Conservation (phyloP, 495 filamentous ascomycete species). For the Cercophora samala region DNA sequence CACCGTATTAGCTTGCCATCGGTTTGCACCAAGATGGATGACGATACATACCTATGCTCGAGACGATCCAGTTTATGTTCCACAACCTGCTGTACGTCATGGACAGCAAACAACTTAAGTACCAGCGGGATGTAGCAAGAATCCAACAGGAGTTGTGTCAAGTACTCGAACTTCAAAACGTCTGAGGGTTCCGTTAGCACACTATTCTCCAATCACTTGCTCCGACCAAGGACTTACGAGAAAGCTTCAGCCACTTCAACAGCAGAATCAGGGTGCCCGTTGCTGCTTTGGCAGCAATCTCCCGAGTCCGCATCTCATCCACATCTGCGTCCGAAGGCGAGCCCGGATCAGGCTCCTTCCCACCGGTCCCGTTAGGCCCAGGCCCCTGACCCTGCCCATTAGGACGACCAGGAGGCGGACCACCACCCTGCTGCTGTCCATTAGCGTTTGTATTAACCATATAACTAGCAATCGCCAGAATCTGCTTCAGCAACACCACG, state of each 20-base stretch:
- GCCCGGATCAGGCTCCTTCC: conserved; percentile 36
- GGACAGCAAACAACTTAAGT: conserved; percentile 86
- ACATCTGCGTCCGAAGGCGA: conserved; percentile 62
- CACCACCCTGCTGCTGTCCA: conserved; percentile 31
- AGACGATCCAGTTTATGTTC: conserved; percentile 79
- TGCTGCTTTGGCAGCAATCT: conserved; percentile 87
- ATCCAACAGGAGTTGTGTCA: conserved; percentile 88
- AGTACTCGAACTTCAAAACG: conserved; percentile 91
- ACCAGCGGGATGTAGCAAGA: conserved; percentile 90
- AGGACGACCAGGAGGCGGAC: conserved; percentile 29
- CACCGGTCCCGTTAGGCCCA: conserved; percentile 26
- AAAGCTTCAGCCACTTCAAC: conserved; percentile 95
- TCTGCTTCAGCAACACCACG: conserved; percentile 83
- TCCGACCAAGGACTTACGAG: conserved; percentile 58
- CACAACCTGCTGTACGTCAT: conserved; percentile 86
- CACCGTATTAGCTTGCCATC: neutral
- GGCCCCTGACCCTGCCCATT: conserved; percentile 34
- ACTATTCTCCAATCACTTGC: neutral
- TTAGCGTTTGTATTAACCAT: conserved; percentile 14
- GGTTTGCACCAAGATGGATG: neutral
- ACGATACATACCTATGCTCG: conserved; percentile 62
- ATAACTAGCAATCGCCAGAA: conserved; percentile 75
- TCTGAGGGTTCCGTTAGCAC: conserved; percentile 49
- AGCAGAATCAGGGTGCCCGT: conserved; percentile 80
- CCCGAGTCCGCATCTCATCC: conserved; percentile 72